Conservation (phyloP, 257 asterid species). For the Nicotiana sylvestris region DNA sequence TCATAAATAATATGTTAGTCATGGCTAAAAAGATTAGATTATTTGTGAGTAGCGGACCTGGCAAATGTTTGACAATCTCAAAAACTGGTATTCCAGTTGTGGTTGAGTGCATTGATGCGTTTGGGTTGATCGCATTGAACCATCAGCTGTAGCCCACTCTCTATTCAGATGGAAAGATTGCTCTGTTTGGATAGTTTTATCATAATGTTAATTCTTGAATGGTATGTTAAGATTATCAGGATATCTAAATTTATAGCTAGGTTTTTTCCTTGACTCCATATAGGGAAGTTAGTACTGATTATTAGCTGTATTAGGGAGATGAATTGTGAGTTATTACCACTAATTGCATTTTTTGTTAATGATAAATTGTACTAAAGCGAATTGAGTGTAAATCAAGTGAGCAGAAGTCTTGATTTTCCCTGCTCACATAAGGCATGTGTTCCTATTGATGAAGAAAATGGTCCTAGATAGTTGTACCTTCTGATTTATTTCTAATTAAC, state of each 20-base stretch:
- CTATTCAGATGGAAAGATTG: background rate
- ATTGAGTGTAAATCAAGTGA: background rate
- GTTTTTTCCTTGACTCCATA: background rate
- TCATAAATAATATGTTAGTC: background rate
- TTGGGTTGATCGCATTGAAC: background rate
- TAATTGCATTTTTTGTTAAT: background rate
- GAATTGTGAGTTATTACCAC: background rate
- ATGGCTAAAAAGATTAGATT: background rate
- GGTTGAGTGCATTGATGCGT: background rate
- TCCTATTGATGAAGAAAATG: background rate
- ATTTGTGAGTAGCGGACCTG: background rate
- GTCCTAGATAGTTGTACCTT: background rate
- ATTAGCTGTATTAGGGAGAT: slow-evolving; percentile 2
- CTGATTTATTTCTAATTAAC: background rate
- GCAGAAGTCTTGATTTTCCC: background rate
- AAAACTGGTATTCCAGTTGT: background rate
- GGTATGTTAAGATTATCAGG: background rate
- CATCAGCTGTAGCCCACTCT: background rate
- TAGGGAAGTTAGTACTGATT: background rate
- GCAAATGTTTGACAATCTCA: background rate
- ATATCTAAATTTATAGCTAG: background rate
- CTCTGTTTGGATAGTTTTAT: background rate
- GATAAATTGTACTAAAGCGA: background rate
- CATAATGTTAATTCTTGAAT: background rate
- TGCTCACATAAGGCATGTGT: background rate